A percentile compares a stretch with the other conserved stretches of the same genome.
Conservation (phyloP, 306 rosid genomes). For the Benincasa hispida region DNA sequence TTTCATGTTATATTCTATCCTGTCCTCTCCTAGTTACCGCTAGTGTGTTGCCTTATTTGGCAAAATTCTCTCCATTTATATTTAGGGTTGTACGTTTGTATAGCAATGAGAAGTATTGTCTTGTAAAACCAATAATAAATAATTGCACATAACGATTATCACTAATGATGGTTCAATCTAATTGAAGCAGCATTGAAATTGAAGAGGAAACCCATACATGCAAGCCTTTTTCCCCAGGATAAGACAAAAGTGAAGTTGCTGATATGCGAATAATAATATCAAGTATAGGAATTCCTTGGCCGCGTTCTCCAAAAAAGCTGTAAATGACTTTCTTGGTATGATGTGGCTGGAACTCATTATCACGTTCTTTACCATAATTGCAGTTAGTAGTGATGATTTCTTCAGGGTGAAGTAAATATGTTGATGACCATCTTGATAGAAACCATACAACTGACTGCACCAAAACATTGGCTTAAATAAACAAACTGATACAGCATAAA, state of each 20-base stretch:
- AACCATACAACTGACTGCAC: slow-evolving; percentile 92
- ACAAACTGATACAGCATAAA: not conserved
- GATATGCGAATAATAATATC: slow-evolving; percentile 77
- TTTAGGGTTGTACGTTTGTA: too few relatives aligned
- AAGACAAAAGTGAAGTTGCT: slow-evolving; percentile 49
- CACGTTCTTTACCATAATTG: slow-evolving; percentile 8
- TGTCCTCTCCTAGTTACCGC: too few relatives aligned
- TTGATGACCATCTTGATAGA: slow-evolving; percentile 90
- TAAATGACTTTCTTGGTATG: slow-evolving; percentile 40
- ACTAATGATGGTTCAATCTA: not conserved
- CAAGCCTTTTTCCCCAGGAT: slow-evolving; percentile 85
- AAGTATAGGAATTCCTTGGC: slow-evolving; percentile 74
- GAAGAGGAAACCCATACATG: slow-evolving; percentile 38
- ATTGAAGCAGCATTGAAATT: not conserved
- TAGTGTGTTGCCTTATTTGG: too few relatives aligned
- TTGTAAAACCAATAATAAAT: not conserved
- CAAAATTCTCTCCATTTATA: too few relatives aligned
- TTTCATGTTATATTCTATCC: too few relatives aligned
- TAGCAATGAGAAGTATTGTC: too few relatives aligned
- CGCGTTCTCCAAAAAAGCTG: slow-evolving; percentile 63
- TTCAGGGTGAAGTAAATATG: slow-evolving; percentile 72
- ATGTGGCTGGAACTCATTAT: slow-evolving; percentile 27
- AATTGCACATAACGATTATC: not conserved
- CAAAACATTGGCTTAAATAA: not conserved
- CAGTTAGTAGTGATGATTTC: slow-evolving; percentile 18